Percentiles rank a stretch among this genome's conserved stretches.
phyloP scores from a whole-genome alignment of 2,329 filamentous ascomycete genomes.

The Paraphoma sp. region DNA sequence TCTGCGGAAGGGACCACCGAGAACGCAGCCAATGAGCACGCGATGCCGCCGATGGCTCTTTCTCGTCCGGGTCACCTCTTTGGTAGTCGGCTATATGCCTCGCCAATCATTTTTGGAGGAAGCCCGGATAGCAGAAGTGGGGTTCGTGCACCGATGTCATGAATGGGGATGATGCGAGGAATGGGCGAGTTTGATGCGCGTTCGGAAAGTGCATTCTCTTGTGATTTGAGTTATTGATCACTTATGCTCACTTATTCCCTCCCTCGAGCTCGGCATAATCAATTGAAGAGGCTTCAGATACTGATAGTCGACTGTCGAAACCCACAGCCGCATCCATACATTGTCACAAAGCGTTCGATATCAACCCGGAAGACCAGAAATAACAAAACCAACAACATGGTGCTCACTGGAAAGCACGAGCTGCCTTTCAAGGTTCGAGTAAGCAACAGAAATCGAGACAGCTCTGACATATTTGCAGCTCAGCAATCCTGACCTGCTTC shows the following conservation, averaged over 20 bases:
- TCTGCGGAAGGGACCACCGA: constrained; percentile 12
- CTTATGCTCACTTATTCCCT: not conserved
- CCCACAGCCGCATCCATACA: too few relatives aligned
- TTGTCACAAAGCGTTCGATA: not conserved
- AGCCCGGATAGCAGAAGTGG: constrained; percentile 20
- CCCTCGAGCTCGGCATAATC: too few relatives aligned
- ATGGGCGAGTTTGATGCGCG: not conserved
- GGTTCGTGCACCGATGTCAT: constrained; percentile 19
- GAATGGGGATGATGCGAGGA: not conserved
- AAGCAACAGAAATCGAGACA: not conserved
- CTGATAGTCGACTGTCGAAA: too few relatives aligned
- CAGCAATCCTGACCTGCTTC: constrained; percentile 62
- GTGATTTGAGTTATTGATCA: not conserved
- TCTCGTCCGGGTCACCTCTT: constrained; percentile 5
- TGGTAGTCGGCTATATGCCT: constrained; percentile 5
- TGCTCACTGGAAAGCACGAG: constrained; percentile 36
- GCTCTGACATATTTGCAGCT: constrained; percentile 47
- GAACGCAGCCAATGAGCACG: constrained; percentile 13
- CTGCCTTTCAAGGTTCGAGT: constrained; percentile 54
- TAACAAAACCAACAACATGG: constrained; percentile 19
- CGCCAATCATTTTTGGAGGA: not conserved
- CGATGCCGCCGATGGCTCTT: constrained; percentile 9
- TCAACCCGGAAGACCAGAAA: too few relatives aligned
- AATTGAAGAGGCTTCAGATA: too few relatives aligned
- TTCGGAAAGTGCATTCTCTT: not conserved